Conservation (phyloP, 495 filamentous ascomycete genomes). For the Penicillium antarcticum region DNA sequence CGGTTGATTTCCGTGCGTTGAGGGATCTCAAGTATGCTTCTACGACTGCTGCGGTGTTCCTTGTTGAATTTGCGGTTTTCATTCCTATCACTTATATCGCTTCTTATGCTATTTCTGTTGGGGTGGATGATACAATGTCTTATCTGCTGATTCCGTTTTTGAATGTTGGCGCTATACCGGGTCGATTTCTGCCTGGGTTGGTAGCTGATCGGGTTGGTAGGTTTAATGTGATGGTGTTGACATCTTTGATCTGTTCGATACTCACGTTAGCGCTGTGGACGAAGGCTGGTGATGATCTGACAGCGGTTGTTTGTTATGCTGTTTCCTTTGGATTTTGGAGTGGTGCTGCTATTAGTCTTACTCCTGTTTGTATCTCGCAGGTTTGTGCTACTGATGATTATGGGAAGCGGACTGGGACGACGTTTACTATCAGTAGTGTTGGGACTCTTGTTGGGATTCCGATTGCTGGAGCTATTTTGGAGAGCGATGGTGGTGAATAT, state of each 20-base stretch:
- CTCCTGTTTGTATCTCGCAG: conserved; percentile 58
- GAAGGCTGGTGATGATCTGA: conserved; percentile 19
- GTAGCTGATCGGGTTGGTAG: conserved; percentile 65
- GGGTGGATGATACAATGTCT: conserved; percentile 36
- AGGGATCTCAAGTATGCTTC: conserved; percentile 37
- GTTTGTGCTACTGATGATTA: conserved; percentile 57
- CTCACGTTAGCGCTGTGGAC: conserved; percentile 56
- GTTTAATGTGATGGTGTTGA: conserved; percentile 63
- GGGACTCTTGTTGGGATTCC: conserved; percentile 71
- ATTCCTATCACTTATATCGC: conserved; percentile 70
- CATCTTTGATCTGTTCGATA: conserved; percentile 46
- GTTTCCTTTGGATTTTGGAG: conserved; percentile 59
- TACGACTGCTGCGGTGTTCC: conserved; percentile 60
- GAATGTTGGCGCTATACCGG: conserved; percentile 44
- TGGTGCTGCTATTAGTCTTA: conserved; percentile 56
- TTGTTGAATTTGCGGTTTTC: conserved; percentile 72
- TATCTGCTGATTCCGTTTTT: conserved; percentile 54
- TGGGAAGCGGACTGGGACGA: conserved; percentile 60
- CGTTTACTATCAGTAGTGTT: conserved; percentile 56
- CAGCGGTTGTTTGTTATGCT: conserved; percentile 53
- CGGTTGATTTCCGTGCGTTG: conserved; percentile 25
- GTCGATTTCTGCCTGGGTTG: conserved; percentile 52
- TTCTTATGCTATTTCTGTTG: conserved; percentile 46
- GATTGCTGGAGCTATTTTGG: conserved; percentile 59
- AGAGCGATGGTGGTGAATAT: conserved; percentile 19